Base-by-base conservation (phyloP, 306 rosid species). In the Fagus crenata region DNA sequence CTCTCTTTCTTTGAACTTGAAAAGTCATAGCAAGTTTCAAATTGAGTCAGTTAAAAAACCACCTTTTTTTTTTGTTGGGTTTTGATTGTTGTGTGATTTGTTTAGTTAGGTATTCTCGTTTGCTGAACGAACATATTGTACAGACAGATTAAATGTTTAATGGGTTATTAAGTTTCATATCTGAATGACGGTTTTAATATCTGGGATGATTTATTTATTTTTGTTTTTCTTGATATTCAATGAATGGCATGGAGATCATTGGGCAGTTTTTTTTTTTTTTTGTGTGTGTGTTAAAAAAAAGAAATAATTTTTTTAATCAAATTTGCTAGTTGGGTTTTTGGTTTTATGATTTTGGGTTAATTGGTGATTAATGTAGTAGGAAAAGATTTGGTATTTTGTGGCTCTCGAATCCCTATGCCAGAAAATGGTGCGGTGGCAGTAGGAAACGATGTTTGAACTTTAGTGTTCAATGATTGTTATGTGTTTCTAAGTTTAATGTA, bases 171-270 rank as follows among this genome's bases (percentile, higher is more conserved):
- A 14, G 51, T 46, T 43, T 43, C 51, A 43, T 43, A 43, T 43
- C 51, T 7, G 14, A 43, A 43, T 43, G 51, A 8, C 13, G 13
- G 14, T 43, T 46, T 46, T 5, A 46, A 39, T 35, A 31, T 72
- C 73, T 77, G 37, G 75, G 69, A 22, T 41, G 42, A 42, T 33
- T 64, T 41, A 42, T 32, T 35, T n/a, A 55, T 63, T 58, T 46
- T 22, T 4, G 63, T 69, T 68, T 35, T 8, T 9, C 12, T 46
- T 15, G 18, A n/a, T 37, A 61, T 75, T 71, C 17, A 15, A 54
- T 56, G 79, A 49, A 46, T 53, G 59, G 53, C 49, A 32, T 41
- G 71, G 56, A 43, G 75, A 55, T 39, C n/a, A 15, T 77, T 28
- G 36, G 37, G 49, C 36, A 49, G 39, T 74, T 22, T 11, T 61